A percentile compares a stretch with the other conserved stretches of the same genome.
These are phyloP conservation scores for Cercospora citrullina DNA, from an alignment of 2,329 filamentous ascomycete genomes.

Conservation along the genomic window DNA sequence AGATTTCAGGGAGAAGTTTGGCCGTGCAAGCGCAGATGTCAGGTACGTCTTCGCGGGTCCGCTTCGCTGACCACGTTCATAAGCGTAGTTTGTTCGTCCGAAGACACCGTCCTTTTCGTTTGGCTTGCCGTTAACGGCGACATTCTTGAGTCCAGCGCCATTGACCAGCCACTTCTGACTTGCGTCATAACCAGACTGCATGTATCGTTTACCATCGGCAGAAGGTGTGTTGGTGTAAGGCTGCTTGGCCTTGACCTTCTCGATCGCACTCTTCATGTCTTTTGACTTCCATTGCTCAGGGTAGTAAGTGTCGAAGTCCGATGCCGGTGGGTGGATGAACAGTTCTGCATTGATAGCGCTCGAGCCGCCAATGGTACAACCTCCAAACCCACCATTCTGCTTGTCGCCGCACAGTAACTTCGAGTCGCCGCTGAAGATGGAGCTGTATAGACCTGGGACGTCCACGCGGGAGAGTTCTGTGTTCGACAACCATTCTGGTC, in stretches of 20 bases:
- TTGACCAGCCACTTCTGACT: constrained; percentile 53
- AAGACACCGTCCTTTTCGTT: constrained; percentile 57
- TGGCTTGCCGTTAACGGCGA: constrained; percentile 50
- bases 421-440: constrained; percentile 48
- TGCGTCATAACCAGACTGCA: constrained; percentile 54
- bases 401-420: constrained; percentile 47
- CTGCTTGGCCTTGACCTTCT: constrained; percentile 48
- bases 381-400: constrained; percentile 41
- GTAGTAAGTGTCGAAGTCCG: constrained; percentile 60
- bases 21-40: constrained; percentile 50
- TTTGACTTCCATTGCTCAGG: constrained; percentile 53
- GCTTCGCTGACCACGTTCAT: constrained; percentile 47
- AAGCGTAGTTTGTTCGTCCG: constrained; percentile 38
- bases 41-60: constrained; percentile 55
- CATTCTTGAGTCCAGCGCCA: constrained; percentile 50
- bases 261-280: constrained; percentile 51
- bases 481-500: constrained; percentile 51
- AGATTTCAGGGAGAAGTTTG: constrained; percentile 58
- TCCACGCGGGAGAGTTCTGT: constrained; percentile 55
- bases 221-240: constrained; percentile 60
- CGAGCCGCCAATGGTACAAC: constrained; percentile 58
- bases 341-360: constrained; percentile 64
- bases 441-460: constrained; percentile 55
- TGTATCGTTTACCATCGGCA: constrained; percentile 56
- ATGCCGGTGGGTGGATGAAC: constrained; percentile 58